Base-by-base conservation (phyloP, 2,329 filamentous ascomycete species). In the Alternaria triticina region DNA sequence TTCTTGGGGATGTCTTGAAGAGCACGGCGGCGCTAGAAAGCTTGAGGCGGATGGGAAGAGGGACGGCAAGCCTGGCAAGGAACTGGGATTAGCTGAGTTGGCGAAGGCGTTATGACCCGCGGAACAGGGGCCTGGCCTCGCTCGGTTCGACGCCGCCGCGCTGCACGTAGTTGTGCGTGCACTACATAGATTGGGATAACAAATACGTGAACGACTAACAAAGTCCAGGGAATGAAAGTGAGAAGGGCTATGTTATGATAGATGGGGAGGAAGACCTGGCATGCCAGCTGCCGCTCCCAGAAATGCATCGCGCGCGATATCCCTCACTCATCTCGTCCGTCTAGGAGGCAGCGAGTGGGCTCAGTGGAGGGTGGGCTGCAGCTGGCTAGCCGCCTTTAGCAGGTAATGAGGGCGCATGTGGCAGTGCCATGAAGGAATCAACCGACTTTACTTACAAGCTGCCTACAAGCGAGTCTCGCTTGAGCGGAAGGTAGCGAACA, bases 51-150 rank as follows among this genome's bases (percentile, higher is more conserved):
- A 57, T 57, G 58, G 62, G 51, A 65, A 57, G 59, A 59, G 59
- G 54, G 59, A 62, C 54, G 50, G 62, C 54, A 49, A 57, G 49
- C 52, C 61, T 36, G 61, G 57, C 57, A 65, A 52, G 61, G 54
- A 65, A 70, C 70, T 67, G 66, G 71, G 69, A 70, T 72, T 59
- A 62, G 56, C 60, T 62, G 52, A 59, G 64, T 67, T 69, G 66
- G 70, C 70, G 67, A 68, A 61, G 61, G 61, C 62, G 61, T 54
- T 64, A 66, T 50, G 63, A 68, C 69, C 65, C 64, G 62, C 57
- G 44, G 52, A 59, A 63, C 63, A 66, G 70, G 69, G 70, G 63
- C 47, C 56, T 54, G 70, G 60, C 65, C 49, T 52, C 54, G 59
- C 59, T 71, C 69, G 69, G 68, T 67, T 60, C 30, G 62, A 52